Base-by-base conservation (phyloP, 2,329 filamentous ascomycete genomes). In the Epichloe sp. region DNA sequence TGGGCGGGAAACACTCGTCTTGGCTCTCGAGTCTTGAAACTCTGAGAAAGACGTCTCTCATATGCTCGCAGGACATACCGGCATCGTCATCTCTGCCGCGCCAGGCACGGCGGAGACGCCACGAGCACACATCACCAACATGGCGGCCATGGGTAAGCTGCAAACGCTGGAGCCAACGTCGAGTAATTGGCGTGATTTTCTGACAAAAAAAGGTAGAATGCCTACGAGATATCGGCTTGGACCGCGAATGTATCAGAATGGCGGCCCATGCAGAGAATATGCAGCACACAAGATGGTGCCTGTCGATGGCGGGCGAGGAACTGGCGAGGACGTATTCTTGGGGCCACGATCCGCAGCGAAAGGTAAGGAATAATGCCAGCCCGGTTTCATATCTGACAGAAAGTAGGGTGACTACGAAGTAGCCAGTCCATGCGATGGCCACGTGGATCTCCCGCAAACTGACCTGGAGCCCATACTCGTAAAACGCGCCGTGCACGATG, bases 101-200 rank as follows among this genome's bases (percentile, higher is more conserved):
- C 62, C 75, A 0, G 70, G 71, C 3, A 78, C 73, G 1, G 76
- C 78, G 1, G 66, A 76, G 52, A 80, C 77, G 1, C 79, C 79
- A 1, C 66, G 79, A 26, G 79, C 78, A 0, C 79, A 82, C 58
- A 78, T 81, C 51, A 80, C 75, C 43, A 83, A 81, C 59, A 75
- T 75, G 62, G 77, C 76, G 0, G 76, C 76, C 0, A 59, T 77
- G 17, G 68, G 69, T 17, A n/a, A 47, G 46, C 40, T 19, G 11
- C 19, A 23, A 5, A 3, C 4, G 40, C 12, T 19, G 40, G 40
- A 42, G 12, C 19, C 19, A 12, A 42, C 40, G 19, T 45, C 21
- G 26, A 12, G 6, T 7, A 45, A 23, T 19, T 21, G 17, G 12
- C 3, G 26, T 6, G 8, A 4, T 14, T n/a, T n/a, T 14, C 46